phyloP scores from a whole-genome alignment of 2,329 filamentous ascomycete genomes.

The Botrytis paeoniae region DNA sequence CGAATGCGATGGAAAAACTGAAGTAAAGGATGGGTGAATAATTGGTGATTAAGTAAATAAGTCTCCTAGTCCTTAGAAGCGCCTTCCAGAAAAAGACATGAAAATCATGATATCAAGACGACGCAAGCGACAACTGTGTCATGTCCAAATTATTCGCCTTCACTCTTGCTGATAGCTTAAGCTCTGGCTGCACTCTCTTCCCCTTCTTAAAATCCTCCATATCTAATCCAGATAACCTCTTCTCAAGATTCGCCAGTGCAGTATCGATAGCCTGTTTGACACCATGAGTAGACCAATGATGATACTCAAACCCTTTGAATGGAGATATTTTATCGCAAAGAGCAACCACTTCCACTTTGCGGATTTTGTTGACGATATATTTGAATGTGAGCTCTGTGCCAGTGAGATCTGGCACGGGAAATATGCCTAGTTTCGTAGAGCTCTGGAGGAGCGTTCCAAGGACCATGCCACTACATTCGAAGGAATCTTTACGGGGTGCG shows the following conservation, averaged over 20 bases:
- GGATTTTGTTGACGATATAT: neutral
- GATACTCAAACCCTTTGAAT: neutral
- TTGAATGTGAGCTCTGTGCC: neutral
- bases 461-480: conserved; percentile 14
- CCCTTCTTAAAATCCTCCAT: conserved; percentile 8
- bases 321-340: conserved; percentile 10
- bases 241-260: neutral
- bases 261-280: conserved; percentile 9
- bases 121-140: neutral
- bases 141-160: neutral
- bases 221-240: neutral
- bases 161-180: neutral
- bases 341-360: conserved; percentile 7
- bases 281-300: conserved; percentile 13
- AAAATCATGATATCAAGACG: neutral
- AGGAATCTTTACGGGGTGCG: neutral
- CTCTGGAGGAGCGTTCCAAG: conserved; percentile 6
- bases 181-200: neutral
- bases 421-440: conserved; percentile 12
- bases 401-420: conserved; percentile 7
- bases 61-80: no score
- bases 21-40: neutral
- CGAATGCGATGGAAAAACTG: neutral
- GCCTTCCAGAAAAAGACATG: no score
- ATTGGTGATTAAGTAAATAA: no score